phyloP scores from a whole-genome alignment of 768 basidiomycete genomes.

The Boletus edulis region DNA sequence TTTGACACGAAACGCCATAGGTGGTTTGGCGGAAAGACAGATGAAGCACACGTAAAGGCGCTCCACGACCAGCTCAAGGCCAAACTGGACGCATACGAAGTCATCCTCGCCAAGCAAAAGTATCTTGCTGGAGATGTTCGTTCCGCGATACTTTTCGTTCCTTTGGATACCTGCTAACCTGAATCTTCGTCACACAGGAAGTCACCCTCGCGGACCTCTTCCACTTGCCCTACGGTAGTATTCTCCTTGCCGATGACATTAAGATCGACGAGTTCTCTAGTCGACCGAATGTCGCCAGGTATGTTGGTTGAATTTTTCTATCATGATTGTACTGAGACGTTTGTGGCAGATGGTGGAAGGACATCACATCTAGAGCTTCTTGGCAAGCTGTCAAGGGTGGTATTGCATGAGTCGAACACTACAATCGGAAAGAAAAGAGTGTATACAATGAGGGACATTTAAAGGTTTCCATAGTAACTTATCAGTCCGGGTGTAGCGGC shows the following conservation, averaged over 20 bases:
- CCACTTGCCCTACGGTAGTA: constrained; percentile 18
- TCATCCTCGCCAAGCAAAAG: constrained; percentile 32
- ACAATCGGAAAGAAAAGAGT: no score
- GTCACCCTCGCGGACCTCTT: constrained; percentile 22
- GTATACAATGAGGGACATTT: no score
- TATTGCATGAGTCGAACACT: neutral
- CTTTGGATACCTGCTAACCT: neutral
- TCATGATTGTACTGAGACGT: neutral
- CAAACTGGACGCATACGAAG: constrained; percentile 32
- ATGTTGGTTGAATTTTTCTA: neutral
- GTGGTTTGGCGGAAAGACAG: constrained; percentile 26
- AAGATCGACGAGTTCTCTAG: constrained; percentile 13
- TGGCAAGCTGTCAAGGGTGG: constrained; percentile 46
- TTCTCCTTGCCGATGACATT: constrained; percentile 2
- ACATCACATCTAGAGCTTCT: constrained; percentile 39
- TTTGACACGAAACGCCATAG: neutral
- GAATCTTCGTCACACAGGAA: neutral
- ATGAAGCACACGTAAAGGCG: constrained; percentile 30
- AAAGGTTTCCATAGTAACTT: no score
- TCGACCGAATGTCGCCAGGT: constrained; percentile 22
- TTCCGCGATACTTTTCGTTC: neutral
- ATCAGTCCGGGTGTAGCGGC: no score
- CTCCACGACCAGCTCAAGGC: constrained; percentile 31
- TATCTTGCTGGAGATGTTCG: constrained; percentile 37
- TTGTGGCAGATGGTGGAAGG: constrained; percentile 48